Evolutionary conservation across 495 filamentous ascomycete genomes (phyloP).

Genomic region (Penicillium psychrofluorescens): DNA sequence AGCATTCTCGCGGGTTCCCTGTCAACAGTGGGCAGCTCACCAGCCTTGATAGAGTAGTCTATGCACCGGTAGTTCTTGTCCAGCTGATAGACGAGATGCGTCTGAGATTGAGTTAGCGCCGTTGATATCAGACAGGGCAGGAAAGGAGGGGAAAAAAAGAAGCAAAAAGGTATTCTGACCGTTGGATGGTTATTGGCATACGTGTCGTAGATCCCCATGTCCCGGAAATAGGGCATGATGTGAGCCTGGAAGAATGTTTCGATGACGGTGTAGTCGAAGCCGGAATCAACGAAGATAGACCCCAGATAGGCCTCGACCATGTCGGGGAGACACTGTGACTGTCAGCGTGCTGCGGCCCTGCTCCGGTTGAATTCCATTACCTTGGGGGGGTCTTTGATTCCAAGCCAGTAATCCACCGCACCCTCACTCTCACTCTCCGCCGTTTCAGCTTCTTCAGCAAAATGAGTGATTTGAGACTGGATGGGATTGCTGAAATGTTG

Average conservation of each 20-base stretch:
- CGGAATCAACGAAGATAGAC: slow-evolving; percentile 86
- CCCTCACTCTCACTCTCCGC: slow-evolving; percentile 45
- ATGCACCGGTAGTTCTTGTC: slow-evolving; percentile 44
- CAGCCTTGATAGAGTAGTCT: slow-evolving; percentile 48
- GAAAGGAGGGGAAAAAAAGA: slow-evolving; percentile 17
- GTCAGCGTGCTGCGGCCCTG: neutral
- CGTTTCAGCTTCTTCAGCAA: slow-evolving; percentile 58
- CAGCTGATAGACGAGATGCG: slow-evolving; percentile 46
- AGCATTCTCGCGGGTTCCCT: slow-evolving; percentile 45
- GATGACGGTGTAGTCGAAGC: slow-evolving; percentile 67
- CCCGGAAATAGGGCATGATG: slow-evolving; percentile 71
- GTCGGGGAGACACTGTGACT: slow-evolving; percentile 64
- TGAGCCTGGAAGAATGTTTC: slow-evolving; percentile 68
- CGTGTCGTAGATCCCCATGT: slow-evolving; percentile 83
- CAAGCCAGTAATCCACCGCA: slow-evolving; percentile 74
- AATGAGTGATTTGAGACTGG: slow-evolving; percentile 58
- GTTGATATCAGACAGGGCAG: slow-evolving; percentile 25
- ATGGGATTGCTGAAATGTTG: slow-evolving; percentile 51
- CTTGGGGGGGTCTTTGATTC: slow-evolving; percentile 66
- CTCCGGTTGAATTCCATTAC: slow-evolving; percentile 14
- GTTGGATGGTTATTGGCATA: slow-evolving; percentile 86
- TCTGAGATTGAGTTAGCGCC: slow-evolving; percentile 18
- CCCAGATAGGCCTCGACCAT: slow-evolving; percentile 86
- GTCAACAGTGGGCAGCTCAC: slow-evolving; percentile 37
- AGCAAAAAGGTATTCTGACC: slow-evolving; percentile 23